phyloP scores from a whole-genome alignment of 2,329 filamentous ascomycete species.

The Pseudogymnoascus verrucosus region DNA sequence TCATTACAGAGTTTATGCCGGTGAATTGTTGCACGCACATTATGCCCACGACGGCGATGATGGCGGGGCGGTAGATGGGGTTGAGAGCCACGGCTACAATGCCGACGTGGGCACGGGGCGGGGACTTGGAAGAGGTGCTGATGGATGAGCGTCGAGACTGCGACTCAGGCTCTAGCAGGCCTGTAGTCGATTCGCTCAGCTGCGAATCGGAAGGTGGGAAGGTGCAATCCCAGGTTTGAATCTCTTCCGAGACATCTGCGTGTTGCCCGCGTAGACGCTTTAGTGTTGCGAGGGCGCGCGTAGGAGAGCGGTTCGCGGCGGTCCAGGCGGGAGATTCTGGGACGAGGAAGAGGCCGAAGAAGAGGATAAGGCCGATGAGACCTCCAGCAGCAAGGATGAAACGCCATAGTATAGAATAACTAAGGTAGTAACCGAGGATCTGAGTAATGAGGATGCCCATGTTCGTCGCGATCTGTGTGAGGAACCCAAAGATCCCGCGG shows the following conservation, averaged over 20 bases:
- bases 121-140: conserved; percentile 18
- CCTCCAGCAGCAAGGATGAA: conserved; percentile 71
- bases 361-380: conserved; percentile 58
- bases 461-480: conserved; percentile 93
- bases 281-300: conserved; percentile 58
- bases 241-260: conserved; percentile 65
- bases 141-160: conserved; percentile 18
- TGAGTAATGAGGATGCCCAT: conserved; percentile 81
- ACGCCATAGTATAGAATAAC: conserved; percentile 71
- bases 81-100: conserved; percentile 61
- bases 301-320: conserved; percentile 53
- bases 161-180: conserved; percentile 21
- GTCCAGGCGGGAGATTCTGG: conserved; percentile 87
- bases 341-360: conserved; percentile 62
- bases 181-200: conserved; percentile 20
- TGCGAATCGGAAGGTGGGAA: conserved; percentile 16
- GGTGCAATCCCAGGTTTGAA: conserved; percentile 49
- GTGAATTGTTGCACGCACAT: conserved; percentile 92
- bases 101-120: conserved; percentile 38
- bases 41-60: conserved; percentile 77
- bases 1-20: conserved; percentile 94
- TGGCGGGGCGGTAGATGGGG: conserved; percentile 60
- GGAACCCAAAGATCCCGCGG: conserved; percentile 70
- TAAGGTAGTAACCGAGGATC: conserved; percentile 78
- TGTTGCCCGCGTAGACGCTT: conserved; percentile 66